Base-by-base conservation (phyloP, 345 rosid genomes). In the Gossypium raimondii region DNA sequence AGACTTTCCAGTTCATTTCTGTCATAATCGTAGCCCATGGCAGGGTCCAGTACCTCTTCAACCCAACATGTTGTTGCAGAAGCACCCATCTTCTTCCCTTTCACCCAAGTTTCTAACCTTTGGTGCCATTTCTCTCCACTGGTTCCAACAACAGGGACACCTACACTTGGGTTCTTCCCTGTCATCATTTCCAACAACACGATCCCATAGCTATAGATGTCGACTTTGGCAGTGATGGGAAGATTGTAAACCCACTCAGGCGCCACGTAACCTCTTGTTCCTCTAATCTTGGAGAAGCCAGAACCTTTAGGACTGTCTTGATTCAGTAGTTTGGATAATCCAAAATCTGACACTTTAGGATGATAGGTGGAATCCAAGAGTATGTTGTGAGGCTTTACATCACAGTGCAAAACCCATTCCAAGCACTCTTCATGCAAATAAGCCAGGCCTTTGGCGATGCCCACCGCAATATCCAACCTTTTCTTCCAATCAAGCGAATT, bases 361-460 rank as follows among this genome's bases (percentile, higher is more conserved):
- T 29, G 60, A 73, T 50, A 80, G 10, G 16, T 4, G 0, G 70
- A 65, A 61, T 79, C 79, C 2, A 80, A 60, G 0, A 82, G 79
- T 8, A 82, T 82, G 78, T 79, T 79, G 0, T 76, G 61, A 10
- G 85, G 82, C 76, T 82, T 82, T 20, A 82, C 76, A 9, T 82
- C 83, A 25, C 80, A 74, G 50, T 80, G 84, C 20, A 83, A 56
- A 18, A 83, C 69, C 86, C 82, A 80, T n/a, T 82, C 82, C 22
- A 78, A 48, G 77, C 87, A 84, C 58, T 82, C 87, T 18, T 82
- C 79, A 11, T 84, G 85, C 10, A 84, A 72, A 67, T 84, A 84
- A 20, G 83, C 67, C 4, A 85, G 60, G 2, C 87, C 87, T 55
- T 67, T 73, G 22, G 85, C 85, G 0, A 80, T 60, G 29, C 83